Conservation (phyloP, 352 stramenopile genomes). For the Pythium brassicae region DNA sequence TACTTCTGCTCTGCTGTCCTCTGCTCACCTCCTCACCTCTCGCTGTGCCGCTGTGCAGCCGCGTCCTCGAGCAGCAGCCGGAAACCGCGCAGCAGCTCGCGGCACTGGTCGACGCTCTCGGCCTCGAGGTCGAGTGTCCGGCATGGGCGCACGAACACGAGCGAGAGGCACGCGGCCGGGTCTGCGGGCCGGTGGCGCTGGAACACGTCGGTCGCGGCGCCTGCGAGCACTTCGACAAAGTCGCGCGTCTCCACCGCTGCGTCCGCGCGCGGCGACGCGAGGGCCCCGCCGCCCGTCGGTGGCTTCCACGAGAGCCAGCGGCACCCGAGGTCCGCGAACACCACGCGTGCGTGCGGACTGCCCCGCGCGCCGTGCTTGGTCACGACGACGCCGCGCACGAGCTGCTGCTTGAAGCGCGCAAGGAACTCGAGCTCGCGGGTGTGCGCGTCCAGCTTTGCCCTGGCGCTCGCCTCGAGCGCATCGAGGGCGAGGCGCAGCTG, state of each 20-base stretch:
- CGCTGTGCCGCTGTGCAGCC: slow-evolving; percentile 21
- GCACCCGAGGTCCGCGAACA: slow-evolving; percentile 50
- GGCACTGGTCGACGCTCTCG: slow-evolving; percentile 45
- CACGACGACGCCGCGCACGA: slow-evolving; percentile 42
- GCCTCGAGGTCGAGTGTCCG: slow-evolving; percentile 64
- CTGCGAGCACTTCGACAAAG: slow-evolving; percentile 42
- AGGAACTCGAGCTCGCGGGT: slow-evolving; percentile 40
- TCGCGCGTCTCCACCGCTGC: slow-evolving; percentile 47
- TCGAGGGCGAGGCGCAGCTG: slow-evolving; percentile 29
- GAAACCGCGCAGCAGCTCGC: slow-evolving; percentile 50
- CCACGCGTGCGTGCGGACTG: slow-evolving; percentile 39
- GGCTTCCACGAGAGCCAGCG: slow-evolving; percentile 58
- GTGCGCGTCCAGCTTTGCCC: slow-evolving; percentile 20
- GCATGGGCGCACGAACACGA: slow-evolving; percentile 67
- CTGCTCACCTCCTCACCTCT: slow-evolving; percentile 17
- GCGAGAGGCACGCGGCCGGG: slow-evolving; percentile 46
- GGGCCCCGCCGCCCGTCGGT: slow-evolving; percentile 17
- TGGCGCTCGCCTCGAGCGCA: slow-evolving; percentile 24
- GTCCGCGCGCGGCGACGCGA: slow-evolving; percentile 35
- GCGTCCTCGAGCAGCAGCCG: slow-evolving; percentile 48
- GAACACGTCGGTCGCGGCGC: slow-evolving; percentile 46
- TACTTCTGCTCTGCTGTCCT: neutral
- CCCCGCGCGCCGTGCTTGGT: slow-evolving; percentile 52
- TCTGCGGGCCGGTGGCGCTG: slow-evolving; percentile 27
- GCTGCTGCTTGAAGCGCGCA: slow-evolving; percentile 50